Conservation (phyloP, 495 filamentous ascomycete genomes). For the Haplographium delicatum region DNA sequence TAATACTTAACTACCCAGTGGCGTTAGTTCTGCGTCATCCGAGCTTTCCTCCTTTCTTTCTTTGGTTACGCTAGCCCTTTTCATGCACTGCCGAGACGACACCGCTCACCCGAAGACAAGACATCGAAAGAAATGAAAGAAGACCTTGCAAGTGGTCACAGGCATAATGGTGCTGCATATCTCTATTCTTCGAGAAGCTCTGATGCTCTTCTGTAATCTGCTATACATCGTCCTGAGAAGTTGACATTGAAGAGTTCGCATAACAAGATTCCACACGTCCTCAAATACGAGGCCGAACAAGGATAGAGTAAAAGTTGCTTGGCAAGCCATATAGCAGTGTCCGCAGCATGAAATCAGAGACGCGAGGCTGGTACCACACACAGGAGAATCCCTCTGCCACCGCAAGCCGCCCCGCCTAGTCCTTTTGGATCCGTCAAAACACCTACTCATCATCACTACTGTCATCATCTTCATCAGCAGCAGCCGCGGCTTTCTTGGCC, state of each 20-base stretch:
- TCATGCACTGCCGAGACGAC: not conserved
- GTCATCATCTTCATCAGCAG: conserved; percentile 45
- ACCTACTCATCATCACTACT: conserved; percentile 56
- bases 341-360: conserved; percentile 13
- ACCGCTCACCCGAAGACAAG: not conserved
- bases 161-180: conserved; percentile 17
- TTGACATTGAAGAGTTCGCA: too few relatives aligned
- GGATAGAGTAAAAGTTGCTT: conserved; percentile 16
- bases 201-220: too few relatives aligned
- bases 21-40: not conserved
- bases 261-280: too few relatives aligned
- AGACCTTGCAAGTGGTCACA: not conserved
- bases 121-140: not conserved
- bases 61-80: conserved; percentile 1
- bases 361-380: not conserved
- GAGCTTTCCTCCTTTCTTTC: not conserved
- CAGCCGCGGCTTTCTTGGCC: conserved; percentile 26
- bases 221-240: too few relatives aligned
- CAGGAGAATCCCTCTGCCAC: not conserved
- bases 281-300: conserved; percentile 10
- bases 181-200: conserved; percentile 17
- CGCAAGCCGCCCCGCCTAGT: not conserved
- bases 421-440: conserved; percentile 1
- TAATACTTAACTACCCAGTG: too few relatives aligned
- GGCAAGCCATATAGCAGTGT: conserved; percentile 19